Base-by-base conservation (phyloP, 768 basidiomycete species). In the Pleurotus sapidus region DNA sequence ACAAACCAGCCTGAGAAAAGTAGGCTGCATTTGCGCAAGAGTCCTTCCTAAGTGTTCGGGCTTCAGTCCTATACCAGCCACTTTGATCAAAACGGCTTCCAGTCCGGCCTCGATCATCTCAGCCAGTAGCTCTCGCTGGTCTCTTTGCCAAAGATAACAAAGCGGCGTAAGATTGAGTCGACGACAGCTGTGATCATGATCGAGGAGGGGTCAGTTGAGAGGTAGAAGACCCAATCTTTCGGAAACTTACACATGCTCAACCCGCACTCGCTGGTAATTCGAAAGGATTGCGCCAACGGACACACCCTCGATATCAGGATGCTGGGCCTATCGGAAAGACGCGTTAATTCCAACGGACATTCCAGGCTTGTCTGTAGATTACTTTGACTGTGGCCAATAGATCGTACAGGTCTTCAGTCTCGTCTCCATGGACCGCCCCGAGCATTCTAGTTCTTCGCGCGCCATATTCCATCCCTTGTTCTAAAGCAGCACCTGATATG, bases 251-350 rank as follows among this genome's bases (percentile, higher is more conserved):
- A 98, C 95, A 80, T 99, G 95, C 72, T 99, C 97, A 11, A 99
- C 95, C 55, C 97, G 85, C 15, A 98, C 88, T 23, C 97, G 84
- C 65, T 99, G 97, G 67, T 99, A 99, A 68, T 93, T 96, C 25
- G 97, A 98, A 30, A 98, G 82, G 59, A 99, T 99, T 4, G 97
- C 95, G 3, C 97, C 97, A 18, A 95, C 93, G 7, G 95, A 91
- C 23, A 98, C 89, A 7, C 86, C 96, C 69, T 87, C 76, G 18
- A 95, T 72, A 54, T 93, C 89, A 3, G 94, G 93, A 69, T 94
- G 90, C 48, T 77, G 76, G 9, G 74, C 68, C 94, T 95, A 61
- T 38, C 34, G 56, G 27, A 51, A 30, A 51, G 24, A 39, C 8
- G 27, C 60, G 17, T 63, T 11, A 59, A 58, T 40, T 9, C 9